phyloP scores from a whole-genome alignment of 139 green algal genomes.

The Micractinium conductrix region DNA sequence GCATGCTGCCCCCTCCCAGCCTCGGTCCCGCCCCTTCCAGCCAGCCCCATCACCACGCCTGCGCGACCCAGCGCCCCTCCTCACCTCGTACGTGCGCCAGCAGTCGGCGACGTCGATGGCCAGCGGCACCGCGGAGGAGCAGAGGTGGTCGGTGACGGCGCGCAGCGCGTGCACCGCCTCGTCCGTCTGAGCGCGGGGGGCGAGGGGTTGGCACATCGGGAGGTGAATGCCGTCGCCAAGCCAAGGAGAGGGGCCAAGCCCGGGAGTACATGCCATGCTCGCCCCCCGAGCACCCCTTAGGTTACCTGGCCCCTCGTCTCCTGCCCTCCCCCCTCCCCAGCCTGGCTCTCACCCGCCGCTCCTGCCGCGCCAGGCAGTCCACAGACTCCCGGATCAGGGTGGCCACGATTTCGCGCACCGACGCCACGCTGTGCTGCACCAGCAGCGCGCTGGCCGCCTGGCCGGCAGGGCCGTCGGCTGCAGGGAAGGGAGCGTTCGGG shows the following conservation, averaged over 20 bases:
- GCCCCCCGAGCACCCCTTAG: too few species aligned
- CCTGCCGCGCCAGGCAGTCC: background rate
- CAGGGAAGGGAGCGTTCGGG: background rate
- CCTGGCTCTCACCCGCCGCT: background rate
- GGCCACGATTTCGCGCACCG: background rate
- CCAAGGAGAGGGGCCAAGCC: too few species aligned
- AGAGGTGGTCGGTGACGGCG: background rate
- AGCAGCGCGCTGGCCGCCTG: background rate
- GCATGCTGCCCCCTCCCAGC: too few species aligned
- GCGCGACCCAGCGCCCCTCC: too few species aligned
- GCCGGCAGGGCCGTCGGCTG: background rate
- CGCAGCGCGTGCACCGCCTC: conserved; percentile 23
- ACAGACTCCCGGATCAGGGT: background rate
- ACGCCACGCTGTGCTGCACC: background rate
- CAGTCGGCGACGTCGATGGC: background rate
- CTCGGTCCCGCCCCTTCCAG: too few species aligned
- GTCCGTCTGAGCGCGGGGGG: background rate
- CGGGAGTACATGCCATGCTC: too few species aligned
- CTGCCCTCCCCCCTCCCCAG: background rate
- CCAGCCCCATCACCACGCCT: too few species aligned
- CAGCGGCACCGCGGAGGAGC: background rate
- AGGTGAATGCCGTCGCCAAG: too few species aligned
- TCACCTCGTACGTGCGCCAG: background rate
- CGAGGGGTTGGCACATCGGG: background rate
- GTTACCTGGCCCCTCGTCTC: background rate